These are phyloP conservation scores for Silene coronaria DNA, from an alignment of 179 eudicot genomes.

Conservation along the genomic window DNA sequence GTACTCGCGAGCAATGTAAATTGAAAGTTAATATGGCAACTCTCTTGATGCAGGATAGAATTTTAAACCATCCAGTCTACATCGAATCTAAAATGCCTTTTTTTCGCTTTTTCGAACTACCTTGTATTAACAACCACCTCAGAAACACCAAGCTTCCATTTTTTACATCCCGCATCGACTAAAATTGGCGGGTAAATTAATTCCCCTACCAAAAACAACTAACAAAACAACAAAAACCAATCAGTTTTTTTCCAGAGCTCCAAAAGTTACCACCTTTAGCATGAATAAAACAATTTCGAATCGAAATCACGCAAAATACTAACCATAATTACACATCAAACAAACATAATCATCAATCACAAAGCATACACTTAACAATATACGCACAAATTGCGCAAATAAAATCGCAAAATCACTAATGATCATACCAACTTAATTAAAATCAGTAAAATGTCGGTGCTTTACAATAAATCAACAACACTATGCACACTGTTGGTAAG, in stretches of 20 bases:
- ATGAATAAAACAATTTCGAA: background rate
- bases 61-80: background rate
- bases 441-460: conserved; percentile 7
- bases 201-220: background rate
- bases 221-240: background rate
- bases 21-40: background rate
- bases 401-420: background rate
- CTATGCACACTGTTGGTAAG: background rate
- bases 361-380: conserved; percentile 1
- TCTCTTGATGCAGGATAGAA: background rate
- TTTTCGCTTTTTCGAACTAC: background rate
- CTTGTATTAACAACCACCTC: background rate
- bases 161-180: background rate
- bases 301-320: background rate
- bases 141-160: background rate
- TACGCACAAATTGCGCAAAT: background rate
- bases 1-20: background rate
- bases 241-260: background rate
- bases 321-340: background rate
- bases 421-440: background rate
- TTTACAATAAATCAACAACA: background rate
- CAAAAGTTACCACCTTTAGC: background rate
- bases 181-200: conserved; percentile 7
- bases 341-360: conserved; percentile 8
- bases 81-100: background rate